Base-by-base conservation (phyloP, 2,329 filamentous ascomycete genomes). In the Penicillium sp. region DNA sequence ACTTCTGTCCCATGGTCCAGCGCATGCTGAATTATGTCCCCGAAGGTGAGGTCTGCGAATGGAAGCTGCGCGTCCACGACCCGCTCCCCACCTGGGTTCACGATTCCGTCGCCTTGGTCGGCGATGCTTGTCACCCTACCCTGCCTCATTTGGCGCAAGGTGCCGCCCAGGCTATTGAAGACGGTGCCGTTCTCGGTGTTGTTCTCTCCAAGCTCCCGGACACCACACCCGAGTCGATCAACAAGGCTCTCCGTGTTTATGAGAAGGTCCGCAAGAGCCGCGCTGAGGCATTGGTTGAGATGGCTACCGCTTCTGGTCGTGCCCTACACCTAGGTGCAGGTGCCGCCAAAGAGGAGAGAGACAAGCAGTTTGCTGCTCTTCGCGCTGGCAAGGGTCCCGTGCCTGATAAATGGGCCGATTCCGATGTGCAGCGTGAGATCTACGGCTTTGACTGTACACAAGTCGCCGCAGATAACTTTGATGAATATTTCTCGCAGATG, bases 371-470 rank as follows among this genome's bases (percentile, higher is more conserved):
- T 67, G 79, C 78, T 51, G 79, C 79, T 49, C 75, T 81, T 57
- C 78, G 75, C 58, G 66, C 74, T 61, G 73, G 73, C 50, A 80
- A 78, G 65, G 77, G 78, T 1, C 77, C 76, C 18, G 73, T 74
- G 8, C 73, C 74, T 9, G 85, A 88, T 72, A 88, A 87, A 74
- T 88, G 86, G 86, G 84, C 84, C 3, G 86, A 86, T 69, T 84
- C 84, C 9, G 85, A 88, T 63, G 83, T 88, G 39, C 85, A 88
- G 71, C 79, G 81, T 69, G 81, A 82, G 78, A 82, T 88, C 56
- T 88, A 88, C 70, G 79, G 81, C 10, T 78, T 85, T 64, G 84
- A 88, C 70, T 85, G 84, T 64, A 77, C 82, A 46, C 71, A 76
- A 63, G 79, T 83, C 51, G 79, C 83, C 0, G 70, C 71, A 46